Percentiles rank a stretch among this genome's conserved stretches.
phyloP scores from a whole-genome alignment of 1,139 yeast species.

The Zygoascus sp. region DNA sequence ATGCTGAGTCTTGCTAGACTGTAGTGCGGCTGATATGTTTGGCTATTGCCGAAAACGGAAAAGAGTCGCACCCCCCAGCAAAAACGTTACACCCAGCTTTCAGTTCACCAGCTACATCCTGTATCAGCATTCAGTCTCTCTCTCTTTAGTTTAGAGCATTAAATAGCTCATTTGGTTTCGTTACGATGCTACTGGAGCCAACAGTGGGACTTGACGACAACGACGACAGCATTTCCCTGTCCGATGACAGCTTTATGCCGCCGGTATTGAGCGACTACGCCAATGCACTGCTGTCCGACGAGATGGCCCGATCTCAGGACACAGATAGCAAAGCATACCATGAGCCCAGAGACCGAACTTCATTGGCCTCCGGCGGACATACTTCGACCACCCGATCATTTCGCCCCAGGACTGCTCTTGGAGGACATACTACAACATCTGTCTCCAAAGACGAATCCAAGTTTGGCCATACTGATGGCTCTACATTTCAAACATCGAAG shows the following conservation, averaged over 20 bases:
- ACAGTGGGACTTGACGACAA: conserved; percentile 16
- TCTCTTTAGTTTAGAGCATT: neutral
- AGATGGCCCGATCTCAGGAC: neutral
- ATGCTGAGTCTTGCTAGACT: too few relatives aligned
- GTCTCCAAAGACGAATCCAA: neutral
- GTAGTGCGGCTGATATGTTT: conserved; percentile 4
- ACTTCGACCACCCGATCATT: neutral
- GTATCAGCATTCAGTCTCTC: neutral
- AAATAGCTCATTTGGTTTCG: neutral
- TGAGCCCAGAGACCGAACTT: neutral
- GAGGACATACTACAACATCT: neutral
- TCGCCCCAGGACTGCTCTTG: neutral
- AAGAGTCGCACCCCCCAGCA: neutral
- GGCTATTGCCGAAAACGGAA: conserved; percentile 5
- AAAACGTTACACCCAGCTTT: neutral
- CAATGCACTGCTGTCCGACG: conserved; percentile 38
- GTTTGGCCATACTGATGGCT: neutral
- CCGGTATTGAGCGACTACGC: conserved; percentile 59
- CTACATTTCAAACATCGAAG: neutral
- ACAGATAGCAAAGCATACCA: neutral
- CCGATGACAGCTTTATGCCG: conserved; percentile 53
- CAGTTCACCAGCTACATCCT: neutral
- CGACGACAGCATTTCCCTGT: conserved; percentile 30
- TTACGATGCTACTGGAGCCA: conserved; percentile 8
- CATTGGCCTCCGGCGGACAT: neutral